Percentiles rank a stretch among this genome's conserved stretches.
These are phyloP conservation scores for Pleurozium schreberi DNA, from an alignment of 225 moss, liverwort and hornwort genomes.

Conservation along the genomic window DNA sequence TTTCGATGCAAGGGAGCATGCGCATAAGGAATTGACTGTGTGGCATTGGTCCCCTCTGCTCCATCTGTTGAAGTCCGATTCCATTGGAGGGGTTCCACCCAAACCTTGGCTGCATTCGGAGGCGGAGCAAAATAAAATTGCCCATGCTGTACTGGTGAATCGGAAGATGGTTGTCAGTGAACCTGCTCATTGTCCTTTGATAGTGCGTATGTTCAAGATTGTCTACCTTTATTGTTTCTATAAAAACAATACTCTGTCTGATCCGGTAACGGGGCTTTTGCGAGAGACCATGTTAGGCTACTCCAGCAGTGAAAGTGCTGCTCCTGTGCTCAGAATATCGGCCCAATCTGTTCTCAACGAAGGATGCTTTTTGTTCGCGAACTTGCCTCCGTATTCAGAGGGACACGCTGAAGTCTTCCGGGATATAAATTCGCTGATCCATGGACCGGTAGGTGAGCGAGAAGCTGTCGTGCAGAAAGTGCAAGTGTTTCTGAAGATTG, in stretches of 20 bases:
- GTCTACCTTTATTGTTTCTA: constrained; percentile 29
- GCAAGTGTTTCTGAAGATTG: constrained; percentile 23
- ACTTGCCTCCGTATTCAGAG: constrained; percentile 24
- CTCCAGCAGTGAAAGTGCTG: constrained; percentile 23
- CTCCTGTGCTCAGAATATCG: constrained; percentile 23
- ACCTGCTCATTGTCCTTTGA: constrained; percentile 30
- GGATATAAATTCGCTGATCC: constrained; percentile 26
- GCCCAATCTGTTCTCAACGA: constrained; percentile 43
- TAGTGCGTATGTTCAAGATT: constrained; percentile 45
- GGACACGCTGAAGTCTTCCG: constrained; percentile 21
- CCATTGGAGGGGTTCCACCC: constrained; percentile 26
- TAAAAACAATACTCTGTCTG: constrained; percentile 24
- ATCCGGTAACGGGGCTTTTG: constrained; percentile 33
- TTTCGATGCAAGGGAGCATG: constrained; percentile 30
- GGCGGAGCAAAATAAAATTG: constrained; percentile 24
- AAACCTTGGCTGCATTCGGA: constrained; percentile 45
- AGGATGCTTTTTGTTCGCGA: constrained; percentile 35
- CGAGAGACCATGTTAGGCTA: constrained; percentile 37
- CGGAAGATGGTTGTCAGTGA: constrained; percentile 13
- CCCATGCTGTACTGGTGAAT: constrained; percentile 13
- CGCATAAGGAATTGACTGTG: constrained; percentile 23
- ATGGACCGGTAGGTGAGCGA: constrained; percentile 18
- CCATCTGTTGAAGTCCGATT: constrained; percentile 25
- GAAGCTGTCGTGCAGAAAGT: constrained; percentile 39
- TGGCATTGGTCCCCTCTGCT: constrained; percentile 56